These are phyloP conservation scores for Ascocoryne sarcoides DNA, from an alignment of 2,329 filamentous ascomycete genomes.

Conservation along the genomic window DNA sequence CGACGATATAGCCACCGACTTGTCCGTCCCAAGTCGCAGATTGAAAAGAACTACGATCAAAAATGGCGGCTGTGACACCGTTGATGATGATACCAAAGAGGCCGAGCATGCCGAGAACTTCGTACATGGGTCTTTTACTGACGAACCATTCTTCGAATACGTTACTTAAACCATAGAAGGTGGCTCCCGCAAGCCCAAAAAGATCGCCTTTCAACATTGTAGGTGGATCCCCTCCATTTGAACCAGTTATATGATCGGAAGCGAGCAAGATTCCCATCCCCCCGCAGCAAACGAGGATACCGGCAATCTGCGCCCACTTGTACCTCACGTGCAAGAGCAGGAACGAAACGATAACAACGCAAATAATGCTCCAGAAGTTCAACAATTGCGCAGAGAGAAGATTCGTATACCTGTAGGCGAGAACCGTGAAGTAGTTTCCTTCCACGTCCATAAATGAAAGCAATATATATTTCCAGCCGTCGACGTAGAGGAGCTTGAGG, in stretches of 20 bases:
- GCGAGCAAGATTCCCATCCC: conserved; percentile 81
- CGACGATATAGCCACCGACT: conserved; percentile 75
- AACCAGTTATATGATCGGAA: conserved; percentile 75
- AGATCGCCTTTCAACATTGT: conserved; percentile 84
- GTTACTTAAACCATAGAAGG: conserved; percentile 85
- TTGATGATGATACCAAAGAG: conserved; percentile 87
- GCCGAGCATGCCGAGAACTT: conserved; percentile 85
- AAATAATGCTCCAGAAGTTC: conserved; percentile 97
- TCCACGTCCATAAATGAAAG: conserved; percentile 89
- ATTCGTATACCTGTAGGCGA: conserved; percentile 63
- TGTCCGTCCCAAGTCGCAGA: conserved; percentile 54
- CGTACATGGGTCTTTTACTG: conserved; percentile 76
- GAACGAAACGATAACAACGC: conserved; percentile 82
- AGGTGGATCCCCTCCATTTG: conserved; percentile 57
- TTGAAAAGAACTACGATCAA: conserved; percentile 69
- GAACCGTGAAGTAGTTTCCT: conserved; percentile 95
- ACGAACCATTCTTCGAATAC: conserved; percentile 94
- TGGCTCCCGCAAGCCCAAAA: conserved; percentile 82
- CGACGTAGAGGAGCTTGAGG: conserved; percentile 49
- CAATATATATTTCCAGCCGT: conserved; percentile 92
- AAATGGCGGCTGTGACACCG: conserved; percentile 82
- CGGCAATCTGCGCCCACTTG: conserved; percentile 72
- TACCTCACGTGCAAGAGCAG: conserved; percentile 80
- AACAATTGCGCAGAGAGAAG: conserved; percentile 64
- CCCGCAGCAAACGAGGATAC: conserved; percentile 84